Conservation (phyloP, 2,329 filamentous ascomycete genomes). For the Ceratocystis diversiconidia region DNA sequence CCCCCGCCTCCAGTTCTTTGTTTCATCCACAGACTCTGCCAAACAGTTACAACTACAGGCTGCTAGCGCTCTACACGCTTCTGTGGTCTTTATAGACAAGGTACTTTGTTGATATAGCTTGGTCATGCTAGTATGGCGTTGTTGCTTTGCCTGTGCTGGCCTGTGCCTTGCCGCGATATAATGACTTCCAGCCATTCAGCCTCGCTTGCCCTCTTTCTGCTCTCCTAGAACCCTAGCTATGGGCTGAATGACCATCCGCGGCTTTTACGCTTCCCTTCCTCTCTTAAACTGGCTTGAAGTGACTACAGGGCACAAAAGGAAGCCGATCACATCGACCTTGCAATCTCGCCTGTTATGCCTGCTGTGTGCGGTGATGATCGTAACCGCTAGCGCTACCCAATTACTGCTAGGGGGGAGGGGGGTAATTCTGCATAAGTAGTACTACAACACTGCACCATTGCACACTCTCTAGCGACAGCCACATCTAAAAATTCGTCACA, state of each 20-base stretch:
- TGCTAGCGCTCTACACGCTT: not conserved
- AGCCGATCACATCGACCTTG: constrained; percentile 1
- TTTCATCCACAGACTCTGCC: not conserved
- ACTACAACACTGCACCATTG: not conserved
- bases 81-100: not conserved
- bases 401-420: not conserved
- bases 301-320: not conserved
- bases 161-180: too few relatives aligned
- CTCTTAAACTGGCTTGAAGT: not conserved
- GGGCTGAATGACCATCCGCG: not conserved
- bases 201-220: not conserved
- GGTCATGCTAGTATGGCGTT: not conserved
- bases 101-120: not conserved
- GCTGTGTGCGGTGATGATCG: not conserved
- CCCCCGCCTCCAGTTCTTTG: not conserved
- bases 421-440: not conserved
- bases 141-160: not conserved
- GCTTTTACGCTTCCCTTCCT: not conserved
- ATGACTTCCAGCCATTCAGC: too few relatives aligned
- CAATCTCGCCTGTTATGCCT: not conserved
- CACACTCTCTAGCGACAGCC: not conserved
- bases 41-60: not conserved
- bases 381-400: not conserved
- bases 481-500: not conserved
- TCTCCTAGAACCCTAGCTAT: not conserved